Base-by-base conservation (phyloP, 2,329 filamentous ascomycete genomes). In the Scorias spongiosa region DNA sequence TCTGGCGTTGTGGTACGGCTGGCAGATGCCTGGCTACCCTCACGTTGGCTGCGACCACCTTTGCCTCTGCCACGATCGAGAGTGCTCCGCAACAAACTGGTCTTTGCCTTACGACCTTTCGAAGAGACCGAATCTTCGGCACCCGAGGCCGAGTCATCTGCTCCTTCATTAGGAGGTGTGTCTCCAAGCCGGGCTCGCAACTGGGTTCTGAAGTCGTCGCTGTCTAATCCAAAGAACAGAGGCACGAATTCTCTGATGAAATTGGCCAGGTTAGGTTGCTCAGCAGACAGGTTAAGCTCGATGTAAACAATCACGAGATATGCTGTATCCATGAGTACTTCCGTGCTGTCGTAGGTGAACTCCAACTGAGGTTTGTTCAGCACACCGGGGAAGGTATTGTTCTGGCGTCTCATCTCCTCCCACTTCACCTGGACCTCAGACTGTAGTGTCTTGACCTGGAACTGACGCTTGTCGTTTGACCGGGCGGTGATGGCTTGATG, bases 401-500 rank as follows among this genome's bases (percentile, higher is more conserved):
- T 53, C 52, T 80, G 70, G 42, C 84, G 83, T 57, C 84, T 80
- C 59, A 89, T 84, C 63, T 95, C 88, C 60, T 96, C 88, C 53
- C 89, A 83, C 61, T 87, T 93, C 41, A 85, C 87, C 63, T 91
- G 87, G 58, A 96, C 88, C 47, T 91, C 81, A 54, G 87, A 84
- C 29, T 91, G 81, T 10, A 98, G 76, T 46, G 89, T 83, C 66
- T 96, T 96, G 2, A 82, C 80, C 41, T 89, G 84, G 47, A 95
- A 84, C 51, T 85, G 81, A 53, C 87, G 48, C 74, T 96, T 96
- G 65, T 98, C 91, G 32, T 75, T 80, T 49, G 80, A 77, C 66
- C 91, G 93, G 56, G 86, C 84, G 43, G 86, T 80, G 47, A 93
- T 87, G 15, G 87, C 87, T 74, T 96, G 93, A 58, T 98, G 91